Percentiles rank a stretch among this genome's conserved stretches.
phyloP scores from a whole-genome alignment of 306 rosid genomes.

The Mucuna pruriens region DNA sequence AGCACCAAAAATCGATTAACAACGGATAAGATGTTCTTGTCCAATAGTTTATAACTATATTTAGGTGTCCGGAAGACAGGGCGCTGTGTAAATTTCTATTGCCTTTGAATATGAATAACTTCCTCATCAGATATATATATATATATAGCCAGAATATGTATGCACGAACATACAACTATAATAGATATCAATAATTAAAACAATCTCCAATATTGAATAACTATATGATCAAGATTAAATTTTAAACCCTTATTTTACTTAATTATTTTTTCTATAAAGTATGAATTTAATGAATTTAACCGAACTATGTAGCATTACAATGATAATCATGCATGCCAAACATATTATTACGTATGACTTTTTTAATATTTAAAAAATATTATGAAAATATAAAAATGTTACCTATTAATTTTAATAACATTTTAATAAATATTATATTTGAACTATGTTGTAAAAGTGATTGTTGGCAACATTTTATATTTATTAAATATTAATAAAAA shows the following conservation, averaged over 20 bases:
- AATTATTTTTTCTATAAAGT: neutral
- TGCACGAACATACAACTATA: neutral
- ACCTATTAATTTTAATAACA: no score
- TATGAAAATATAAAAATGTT: no score
- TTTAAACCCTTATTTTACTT: neutral
- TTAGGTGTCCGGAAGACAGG: conserved; percentile 41
- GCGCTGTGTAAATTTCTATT: conserved; percentile 36
- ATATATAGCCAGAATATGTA: neutral
- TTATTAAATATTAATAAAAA: no score
- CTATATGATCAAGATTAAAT: neutral
- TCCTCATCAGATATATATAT: neutral
- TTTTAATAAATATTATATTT: no score
- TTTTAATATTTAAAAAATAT: no score
- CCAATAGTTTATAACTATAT: conserved; percentile 23
- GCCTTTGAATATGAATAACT: neutral
- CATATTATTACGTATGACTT: no score
- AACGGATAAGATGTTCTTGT: conserved; percentile 47
- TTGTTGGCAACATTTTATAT: no score
- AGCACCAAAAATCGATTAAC: conserved; percentile 38
- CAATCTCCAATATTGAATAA: no score
- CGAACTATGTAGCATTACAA: neutral
- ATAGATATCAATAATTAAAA: neutral
- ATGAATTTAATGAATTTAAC: neutral
- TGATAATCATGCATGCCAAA: neutral
- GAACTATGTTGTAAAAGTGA: no score